Evolutionary conservation across 2,329 filamentous ascomycete genomes (phyloP).

Genomic region (Calonectria hongkongensis): DNA sequence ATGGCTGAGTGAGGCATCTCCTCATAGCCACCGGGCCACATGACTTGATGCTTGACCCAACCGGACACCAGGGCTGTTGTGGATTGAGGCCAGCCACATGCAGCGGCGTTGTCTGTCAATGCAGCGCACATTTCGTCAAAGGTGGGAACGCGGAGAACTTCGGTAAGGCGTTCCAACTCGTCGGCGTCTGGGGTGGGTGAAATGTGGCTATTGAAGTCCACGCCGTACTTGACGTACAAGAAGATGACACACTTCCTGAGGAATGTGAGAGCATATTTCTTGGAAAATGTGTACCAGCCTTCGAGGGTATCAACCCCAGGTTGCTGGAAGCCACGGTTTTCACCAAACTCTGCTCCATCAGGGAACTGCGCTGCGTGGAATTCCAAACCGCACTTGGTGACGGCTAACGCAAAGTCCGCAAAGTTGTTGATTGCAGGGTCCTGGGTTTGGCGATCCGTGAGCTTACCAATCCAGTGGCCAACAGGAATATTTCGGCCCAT

Average conservation of each 20-base stretch:
- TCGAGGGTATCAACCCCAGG: constrained; percentile 71
- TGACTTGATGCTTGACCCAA: constrained; percentile 83
- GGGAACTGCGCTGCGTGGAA: constrained; percentile 59
- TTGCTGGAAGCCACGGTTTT: constrained; percentile 73
- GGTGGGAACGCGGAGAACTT: constrained; percentile 83
- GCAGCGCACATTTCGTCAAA: constrained; percentile 86
- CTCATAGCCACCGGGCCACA: constrained; percentile 59
- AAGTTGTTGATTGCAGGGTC: constrained; percentile 72
- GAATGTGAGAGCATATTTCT: constrained; percentile 92
- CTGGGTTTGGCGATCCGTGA: constrained; percentile 64
- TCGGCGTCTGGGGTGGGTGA: constrained; percentile 78
- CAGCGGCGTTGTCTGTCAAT: constrained; percentile 66
- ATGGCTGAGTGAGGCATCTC: constrained; percentile 66
- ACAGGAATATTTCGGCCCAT: constrained; percentile 73
- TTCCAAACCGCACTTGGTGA: constrained; percentile 68
- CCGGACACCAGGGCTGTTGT: constrained; percentile 72
- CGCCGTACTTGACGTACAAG: constrained; percentile 89
- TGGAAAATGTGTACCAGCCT: constrained; percentile 76
- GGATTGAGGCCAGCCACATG: constrained; percentile 70
- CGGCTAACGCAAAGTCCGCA: constrained; percentile 71
- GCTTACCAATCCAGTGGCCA: constrained; percentile 68
- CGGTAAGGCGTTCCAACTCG: constrained; percentile 88
- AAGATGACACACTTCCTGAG: constrained; percentile 90
- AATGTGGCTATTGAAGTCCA: constrained; percentile 86
- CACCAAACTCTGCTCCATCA: constrained; percentile 50